Evolutionary conservation across 495 filamentous ascomycete species (phyloP), one percentile per base, ranked within the genome.

Genomic region (Hypoxylon fuscum): DNA sequence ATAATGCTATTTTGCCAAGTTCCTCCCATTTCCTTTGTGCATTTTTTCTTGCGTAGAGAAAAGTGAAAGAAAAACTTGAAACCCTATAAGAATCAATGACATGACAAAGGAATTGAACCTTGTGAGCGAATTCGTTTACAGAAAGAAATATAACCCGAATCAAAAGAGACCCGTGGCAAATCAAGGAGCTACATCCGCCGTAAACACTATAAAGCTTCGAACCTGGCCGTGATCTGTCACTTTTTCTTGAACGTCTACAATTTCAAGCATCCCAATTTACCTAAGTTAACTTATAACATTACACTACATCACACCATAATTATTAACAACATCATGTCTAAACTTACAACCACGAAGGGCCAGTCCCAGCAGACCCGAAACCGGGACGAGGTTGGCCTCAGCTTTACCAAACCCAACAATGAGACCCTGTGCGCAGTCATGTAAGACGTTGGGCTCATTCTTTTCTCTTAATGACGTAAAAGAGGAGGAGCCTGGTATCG

Each of bases 311-410:
- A 34, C 3, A 18, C 3, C 7, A 48, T 5, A 5, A 4, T 41
- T 14, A 21, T 15, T 14, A 47, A 41, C 43, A 46, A 15, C 11
- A 22, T n/a, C 27, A 20, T 12, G 10, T 7, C 11, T 15, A 42
- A 48, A 22, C 12, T 12, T 1, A 32, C 17, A 45, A 65, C 12
- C n/a, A 65, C 59, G 62, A 55, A 59, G 38, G 32, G 55, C 42
- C 51, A 50, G 46, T 56, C 50, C 40, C 55, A 52, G n/a, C 62
- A 60, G 12, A 48, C 27, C 20, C 55, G 56, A 21, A 66, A 56
- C 17, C 22, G 48, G 15, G 52, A 49, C 21, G 64, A 54, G 11
- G 41, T 55, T 11, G 53, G 54, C 20, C 59, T 67, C 27, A 32
- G 23, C 2, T 32, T 62, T 7, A 44, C 14, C 17, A 43, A 25